Conservation (phyloP, 108 stramenopile species). For the Pseudonitzschia multistriata region DNA sequence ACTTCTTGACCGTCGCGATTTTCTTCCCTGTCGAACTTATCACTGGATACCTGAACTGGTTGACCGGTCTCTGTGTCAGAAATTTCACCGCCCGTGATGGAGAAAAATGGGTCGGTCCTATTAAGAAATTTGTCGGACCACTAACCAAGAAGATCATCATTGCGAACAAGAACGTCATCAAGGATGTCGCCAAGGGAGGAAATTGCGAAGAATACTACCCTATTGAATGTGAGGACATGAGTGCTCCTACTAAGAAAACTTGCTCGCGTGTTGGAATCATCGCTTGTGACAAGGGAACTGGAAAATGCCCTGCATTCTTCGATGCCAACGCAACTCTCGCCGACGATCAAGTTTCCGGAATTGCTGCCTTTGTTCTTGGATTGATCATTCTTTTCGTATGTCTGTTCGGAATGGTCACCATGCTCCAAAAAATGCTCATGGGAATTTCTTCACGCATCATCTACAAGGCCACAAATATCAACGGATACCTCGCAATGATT, state of each 20-base stretch:
- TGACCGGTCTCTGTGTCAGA: slow-evolving; percentile 69
- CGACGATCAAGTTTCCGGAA: slow-evolving; percentile 72
- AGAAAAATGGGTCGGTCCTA: slow-evolving; percentile 75
- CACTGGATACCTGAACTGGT: slow-evolving; percentile 50
- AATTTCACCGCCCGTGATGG: slow-evolving; percentile 41
- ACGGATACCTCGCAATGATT: slow-evolving; percentile 74
- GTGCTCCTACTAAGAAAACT: slow-evolving; percentile 41
- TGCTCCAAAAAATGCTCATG: slow-evolving; percentile 73
- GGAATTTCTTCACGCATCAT: slow-evolving; percentile 78
- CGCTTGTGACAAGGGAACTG: slow-evolving; percentile 54
- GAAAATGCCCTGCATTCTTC: slow-evolving; percentile 78
- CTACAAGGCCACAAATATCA: slow-evolving; percentile 87
- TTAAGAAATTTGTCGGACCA: slow-evolving; percentile 76
- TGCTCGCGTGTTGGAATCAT: slow-evolving; percentile 68
- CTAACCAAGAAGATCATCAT: slow-evolving; percentile 65
- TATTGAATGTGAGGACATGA: slow-evolving; percentile 41
- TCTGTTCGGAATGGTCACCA: slow-evolving; percentile 73
- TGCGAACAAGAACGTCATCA: slow-evolving; percentile 78
- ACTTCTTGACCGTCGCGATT: slow-evolving; percentile 78
- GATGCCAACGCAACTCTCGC: slow-evolving; percentile 52
- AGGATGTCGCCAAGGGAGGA: slow-evolving; percentile 56
- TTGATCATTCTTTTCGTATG: slow-evolving; percentile 71
- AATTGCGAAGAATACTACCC: slow-evolving; percentile 68
- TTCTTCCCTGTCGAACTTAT: slow-evolving; percentile 78
- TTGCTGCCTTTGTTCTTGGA: slow-evolving; percentile 67